phyloP scores from a whole-genome alignment of 2,329 filamentous ascomycete species.

The Pseudogymnoascus sp. region DNA sequence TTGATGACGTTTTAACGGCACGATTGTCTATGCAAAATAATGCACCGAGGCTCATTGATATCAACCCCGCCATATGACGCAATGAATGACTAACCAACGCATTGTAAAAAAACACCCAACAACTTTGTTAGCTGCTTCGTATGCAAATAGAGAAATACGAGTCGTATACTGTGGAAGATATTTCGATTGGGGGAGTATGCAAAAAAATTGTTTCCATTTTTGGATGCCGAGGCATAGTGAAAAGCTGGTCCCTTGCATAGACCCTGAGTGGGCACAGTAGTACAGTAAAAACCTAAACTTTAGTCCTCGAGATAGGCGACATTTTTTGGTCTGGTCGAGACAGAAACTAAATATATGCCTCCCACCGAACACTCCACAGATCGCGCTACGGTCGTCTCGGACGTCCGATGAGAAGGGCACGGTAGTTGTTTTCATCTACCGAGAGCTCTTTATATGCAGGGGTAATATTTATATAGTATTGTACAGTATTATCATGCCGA shows the following conservation, averaged over 20 bases:
- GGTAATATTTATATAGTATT: conserved; percentile 1
- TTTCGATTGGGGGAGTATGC: neutral
- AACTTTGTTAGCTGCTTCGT: neutral
- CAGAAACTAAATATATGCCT: neutral
- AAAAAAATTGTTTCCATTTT: neutral
- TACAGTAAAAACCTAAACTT: neutral
- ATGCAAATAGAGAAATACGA: neutral
- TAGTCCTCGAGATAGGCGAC: neutral
- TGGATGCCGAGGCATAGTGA: neutral
- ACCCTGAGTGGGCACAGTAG: neutral
- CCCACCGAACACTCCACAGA: neutral
- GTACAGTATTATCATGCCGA: conserved; percentile 6
- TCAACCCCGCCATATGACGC: neutral
- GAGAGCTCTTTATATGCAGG: neutral
- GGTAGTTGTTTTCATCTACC: neutral
- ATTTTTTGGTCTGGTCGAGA: neutral
- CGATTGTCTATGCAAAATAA: neutral
- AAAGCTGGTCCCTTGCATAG: neutral
- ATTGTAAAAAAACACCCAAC: neutral
- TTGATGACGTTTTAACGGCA: neutral
- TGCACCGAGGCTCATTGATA: conserved; percentile 1
- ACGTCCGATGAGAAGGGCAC: neutral
- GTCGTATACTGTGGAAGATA: neutral
- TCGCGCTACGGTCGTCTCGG: neutral
- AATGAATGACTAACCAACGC: neutral